Base-by-base conservation (phyloP, 345 rosid genomes). In the Microcos paniculata region DNA sequence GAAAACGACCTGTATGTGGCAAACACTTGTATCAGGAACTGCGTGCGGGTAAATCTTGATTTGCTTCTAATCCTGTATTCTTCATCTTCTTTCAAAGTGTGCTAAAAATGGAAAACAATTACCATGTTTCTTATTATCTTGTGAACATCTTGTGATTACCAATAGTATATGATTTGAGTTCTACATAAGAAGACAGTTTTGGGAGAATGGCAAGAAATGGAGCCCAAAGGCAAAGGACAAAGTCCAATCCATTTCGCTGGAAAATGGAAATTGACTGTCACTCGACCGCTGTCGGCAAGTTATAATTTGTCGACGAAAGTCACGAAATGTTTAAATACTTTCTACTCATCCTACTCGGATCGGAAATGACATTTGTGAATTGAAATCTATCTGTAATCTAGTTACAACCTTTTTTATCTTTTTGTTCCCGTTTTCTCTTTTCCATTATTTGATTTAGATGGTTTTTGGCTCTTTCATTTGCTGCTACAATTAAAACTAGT, bases 241-340 rank as follows among this genome's bases (percentile, higher is more conserved):
- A 11, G 61, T 55, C 10, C 10, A 6, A 42, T 42, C 45, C 45
- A 8, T 6, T 9, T 7, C 8, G 45, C 45, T 14, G 6, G 38
- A 14, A 5, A 30, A 8, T 14, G 6, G 38, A 14, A 5, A 30
- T 59, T 30, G 64, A 9, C 2, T 38, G 40, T 24, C 15, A 24
- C 53, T 35, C 40, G 40, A 4, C n/a, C 5, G 52, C 30, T 59
- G 75, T 77, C 80, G 76, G 76, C 76, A 15, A 0, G 14, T 28
- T 14, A 23, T 77, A 31, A 77, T 77, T 77, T 26, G 70, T 33
- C 49, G 26, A 51, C 63, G 11, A 28, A 5, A 51, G n/a, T 49
- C 52, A 3, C 6, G 18, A 48, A 3, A 13, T n/a, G n/a, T n/a
- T n/a, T n/a, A n/a, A n/a, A 48, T 48, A 48, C 8, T 1, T 4